Evolutionary conservation across 108 stramenopile genomes (phyloP), one percentile per base, ranked within the genome.

Genomic region (Nitzschia sp.): DNA sequence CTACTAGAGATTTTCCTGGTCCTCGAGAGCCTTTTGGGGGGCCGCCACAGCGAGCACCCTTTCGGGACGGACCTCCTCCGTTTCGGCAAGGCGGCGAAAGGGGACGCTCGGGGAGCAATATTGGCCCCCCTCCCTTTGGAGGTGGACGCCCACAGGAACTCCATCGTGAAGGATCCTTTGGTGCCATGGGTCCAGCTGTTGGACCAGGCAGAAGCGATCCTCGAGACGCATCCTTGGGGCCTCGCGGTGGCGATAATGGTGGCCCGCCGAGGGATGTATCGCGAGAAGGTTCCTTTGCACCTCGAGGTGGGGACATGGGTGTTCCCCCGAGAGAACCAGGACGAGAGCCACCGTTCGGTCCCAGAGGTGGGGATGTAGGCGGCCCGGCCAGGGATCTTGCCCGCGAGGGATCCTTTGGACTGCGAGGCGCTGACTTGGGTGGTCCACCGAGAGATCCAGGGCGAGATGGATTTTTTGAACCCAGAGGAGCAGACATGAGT

Each of bases 61-160:
- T 56, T 56, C 55, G 55, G 27, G 55, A 56, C 21, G 55, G 55
- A 56, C 55, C 55, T 2, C 27, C 27, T 29, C 50, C n/a, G n/a
- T 23, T 52, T 23, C 38, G 38, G 6, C 38, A 6, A 6, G 38
- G 48, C 8, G 19, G 4, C 21, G 48, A 50, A 5, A 8, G 48
- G 17, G 48, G 48, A 50, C 48, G 48, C 16, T 8, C 4, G 21
- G 38, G 9, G 13, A 13, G 38, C 6, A 13, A 9, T 41, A n/a
- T n/a, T n/a, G n/a, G n/a, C n/a, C 38, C 38, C 13, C 9, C 38
- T 9, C 5, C 50, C 5, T 16, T 30, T 56, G 55, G 55, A 56
- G 9, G 23, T n/a, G 27, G 29, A 5, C 55, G 55, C 4, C 55
- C 48, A 19, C 19, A 8, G 19, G 48, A 50, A 22, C 17, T 50